Evolutionary conservation across 805 yeast species (phyloP), one percentile per base, ranked within the genome.

Genomic region (Debaryomyces tyrocola): DNA sequence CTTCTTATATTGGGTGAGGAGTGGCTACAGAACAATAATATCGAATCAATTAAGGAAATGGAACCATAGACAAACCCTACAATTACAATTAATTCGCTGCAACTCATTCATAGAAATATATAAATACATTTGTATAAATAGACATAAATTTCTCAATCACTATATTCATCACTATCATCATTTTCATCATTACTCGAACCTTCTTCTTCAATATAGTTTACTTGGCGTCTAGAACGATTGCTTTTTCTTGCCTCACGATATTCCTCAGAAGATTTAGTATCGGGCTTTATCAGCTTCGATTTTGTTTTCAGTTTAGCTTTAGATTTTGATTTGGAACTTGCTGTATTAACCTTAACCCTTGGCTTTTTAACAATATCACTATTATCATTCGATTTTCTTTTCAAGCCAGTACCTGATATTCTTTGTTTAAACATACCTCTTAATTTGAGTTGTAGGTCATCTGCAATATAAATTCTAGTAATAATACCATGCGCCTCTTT

Each of bases 1-100:
- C 66, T 94, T 46, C 66, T 80, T 43, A 76, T 92, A 5, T 64
- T 90, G 24, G 91, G 91, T 3, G 96, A 92, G 57, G 96, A 88
- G 41, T 89, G 92, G 87, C 51, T 59, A 10, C 57, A 60, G 1
- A 66, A 66, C 0, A 82, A 85, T 0, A 62, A 48, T 14, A 59
- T 86, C 10, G 72, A 75, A n/a, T 48, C 68, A 8, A 63, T 78
- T 37, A 74, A 74, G 45, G 67, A 62, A 15, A 71, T 79, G 80
- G 79, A 70, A 39, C 44, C 44, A 12, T 54, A 52, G 34, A 27
- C 24, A 18, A 7, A 31, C 20, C 18, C 35, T 14, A 39, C 14
- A 24, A 18, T 21, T 15, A n/a, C 38, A 24, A 3, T 9, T 24
- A 24, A 24, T 3, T 24, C 27, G 10, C 27, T 24, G 27, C 27